Evolutionary conservation across 495 filamentous ascomycete species (phyloP).

Genomic region (Xylaria venustula): DNA sequence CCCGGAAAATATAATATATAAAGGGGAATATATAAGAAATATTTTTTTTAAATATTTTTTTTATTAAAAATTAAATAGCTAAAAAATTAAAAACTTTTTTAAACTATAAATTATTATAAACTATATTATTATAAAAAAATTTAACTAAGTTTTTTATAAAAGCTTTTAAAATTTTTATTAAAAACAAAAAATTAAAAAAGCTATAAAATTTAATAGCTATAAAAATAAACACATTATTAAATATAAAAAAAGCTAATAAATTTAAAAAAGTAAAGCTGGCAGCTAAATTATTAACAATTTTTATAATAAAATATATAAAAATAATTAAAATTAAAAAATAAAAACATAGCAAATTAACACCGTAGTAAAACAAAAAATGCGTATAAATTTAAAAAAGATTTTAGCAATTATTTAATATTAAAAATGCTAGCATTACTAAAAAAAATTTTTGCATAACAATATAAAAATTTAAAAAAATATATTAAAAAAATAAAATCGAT

Average conservation of each 20-base stretch:
- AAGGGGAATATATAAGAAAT: no score
- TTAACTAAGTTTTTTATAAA: no score
- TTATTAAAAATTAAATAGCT: no score
- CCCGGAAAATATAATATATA: no score
- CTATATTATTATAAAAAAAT: no score
- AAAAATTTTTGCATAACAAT: neutral
- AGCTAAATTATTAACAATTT: neutral
- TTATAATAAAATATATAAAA: neutral
- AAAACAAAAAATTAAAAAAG: neutral
- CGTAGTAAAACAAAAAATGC: neutral
- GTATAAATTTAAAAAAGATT: neutral
- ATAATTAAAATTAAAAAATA: neutral
- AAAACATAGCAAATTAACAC: neutral
- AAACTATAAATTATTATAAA: no score
- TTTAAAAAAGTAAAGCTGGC: neutral
- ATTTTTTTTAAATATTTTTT: no score
- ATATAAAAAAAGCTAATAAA: neutral
- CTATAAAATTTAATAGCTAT: neutral
- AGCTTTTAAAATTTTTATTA: neutral
- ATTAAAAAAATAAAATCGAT: slow-evolving; percentile 4
- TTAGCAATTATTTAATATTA: neutral
- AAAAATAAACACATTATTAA: neutral
- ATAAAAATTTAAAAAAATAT: neutral
- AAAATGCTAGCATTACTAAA: neutral
- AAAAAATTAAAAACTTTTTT: no score